These are phyloP conservation scores for Chytridiales sp. DNA, from an alignment of 371 early-diverging fungal species.

Conservation along the genomic window DNA sequence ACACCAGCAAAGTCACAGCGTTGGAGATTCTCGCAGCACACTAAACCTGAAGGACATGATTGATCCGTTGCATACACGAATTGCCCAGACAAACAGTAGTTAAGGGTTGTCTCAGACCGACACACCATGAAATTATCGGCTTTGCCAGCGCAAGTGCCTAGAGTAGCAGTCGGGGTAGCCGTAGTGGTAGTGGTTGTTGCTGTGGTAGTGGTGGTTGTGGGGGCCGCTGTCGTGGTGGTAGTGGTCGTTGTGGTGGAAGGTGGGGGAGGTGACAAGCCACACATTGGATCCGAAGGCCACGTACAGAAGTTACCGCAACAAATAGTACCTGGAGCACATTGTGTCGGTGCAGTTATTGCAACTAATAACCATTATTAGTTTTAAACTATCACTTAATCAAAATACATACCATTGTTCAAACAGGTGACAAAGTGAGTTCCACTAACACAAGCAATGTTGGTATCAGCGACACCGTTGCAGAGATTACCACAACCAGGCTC, in stretches of 20 bases:
- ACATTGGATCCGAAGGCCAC: conserved; percentile 1
- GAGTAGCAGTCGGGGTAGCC: background rate
- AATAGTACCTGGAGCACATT: conserved; percentile 9
- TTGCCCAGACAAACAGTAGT: conserved; percentile 6
- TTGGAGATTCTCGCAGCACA: conserved; percentile 24
- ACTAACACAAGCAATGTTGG: conserved; percentile 11
- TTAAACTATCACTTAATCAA: background rate
- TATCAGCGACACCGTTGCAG: conserved; percentile 16
- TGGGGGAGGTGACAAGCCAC: background rate
- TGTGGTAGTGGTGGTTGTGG: background rate
- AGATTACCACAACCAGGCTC: no score
- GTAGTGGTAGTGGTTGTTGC: background rate
- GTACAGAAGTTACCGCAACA: background rate
- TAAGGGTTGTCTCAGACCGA: background rate
- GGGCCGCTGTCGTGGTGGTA: conserved; percentile 2
- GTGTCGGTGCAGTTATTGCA: background rate
- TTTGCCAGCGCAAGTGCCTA: conserved; percentile 17
- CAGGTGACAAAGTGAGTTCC: conserved; percentile 8
- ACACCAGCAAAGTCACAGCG: conserved; percentile 10
- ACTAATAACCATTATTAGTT: background rate
- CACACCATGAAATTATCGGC: conserved; percentile 11
- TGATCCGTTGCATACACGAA: background rate
- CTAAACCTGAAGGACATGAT: conserved; percentile 17
- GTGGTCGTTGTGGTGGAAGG: background rate
- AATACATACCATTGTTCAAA: background rate